Conservation (phyloP, 208 protist species). For the Leishmania tropica region DNA sequence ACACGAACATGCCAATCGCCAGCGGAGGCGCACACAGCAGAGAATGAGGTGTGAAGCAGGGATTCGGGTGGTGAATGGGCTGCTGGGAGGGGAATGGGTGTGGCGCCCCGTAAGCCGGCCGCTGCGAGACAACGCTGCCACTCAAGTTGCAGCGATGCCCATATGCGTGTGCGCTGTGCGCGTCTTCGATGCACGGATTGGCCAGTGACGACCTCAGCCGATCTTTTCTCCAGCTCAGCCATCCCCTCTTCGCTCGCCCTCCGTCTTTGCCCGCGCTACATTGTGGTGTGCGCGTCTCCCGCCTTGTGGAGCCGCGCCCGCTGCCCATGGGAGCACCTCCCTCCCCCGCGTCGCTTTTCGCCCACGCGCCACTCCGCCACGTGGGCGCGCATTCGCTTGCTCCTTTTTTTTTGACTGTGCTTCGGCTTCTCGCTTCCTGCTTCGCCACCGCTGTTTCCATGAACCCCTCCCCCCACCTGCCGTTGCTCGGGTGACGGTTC, state of each 20-base stretch:
- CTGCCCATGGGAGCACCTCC: neutral
- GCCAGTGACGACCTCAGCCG: neutral
- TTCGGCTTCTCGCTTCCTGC: neutral
- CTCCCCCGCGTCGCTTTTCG: neutral
- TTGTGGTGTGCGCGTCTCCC: too few species aligned
- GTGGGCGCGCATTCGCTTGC: neutral
- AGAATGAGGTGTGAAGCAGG: neutral
- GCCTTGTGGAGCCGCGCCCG: too few species aligned
- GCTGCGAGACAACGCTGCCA: neutral
- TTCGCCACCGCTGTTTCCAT: neutral
- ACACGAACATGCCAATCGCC: neutral
- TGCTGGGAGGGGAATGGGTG: neutral
- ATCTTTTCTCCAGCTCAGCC: neutral
- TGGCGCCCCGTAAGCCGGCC: neutral
- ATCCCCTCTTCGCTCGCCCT: too few species aligned
- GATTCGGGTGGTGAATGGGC: too few species aligned
- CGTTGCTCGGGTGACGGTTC: neutral
- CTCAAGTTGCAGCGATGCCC: neutral
- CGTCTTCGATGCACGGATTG: too few species aligned
- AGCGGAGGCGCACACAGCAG: neutral
- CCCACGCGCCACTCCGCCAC: neutral
- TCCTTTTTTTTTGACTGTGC: too few species aligned
- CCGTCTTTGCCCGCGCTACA: too few species aligned
- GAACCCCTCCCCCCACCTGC: neutral
- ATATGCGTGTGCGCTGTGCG: neutral